phyloP scores from a whole-genome alignment of 371 early-diverging fungal genomes.

The Mortierella sp. region DNA sequence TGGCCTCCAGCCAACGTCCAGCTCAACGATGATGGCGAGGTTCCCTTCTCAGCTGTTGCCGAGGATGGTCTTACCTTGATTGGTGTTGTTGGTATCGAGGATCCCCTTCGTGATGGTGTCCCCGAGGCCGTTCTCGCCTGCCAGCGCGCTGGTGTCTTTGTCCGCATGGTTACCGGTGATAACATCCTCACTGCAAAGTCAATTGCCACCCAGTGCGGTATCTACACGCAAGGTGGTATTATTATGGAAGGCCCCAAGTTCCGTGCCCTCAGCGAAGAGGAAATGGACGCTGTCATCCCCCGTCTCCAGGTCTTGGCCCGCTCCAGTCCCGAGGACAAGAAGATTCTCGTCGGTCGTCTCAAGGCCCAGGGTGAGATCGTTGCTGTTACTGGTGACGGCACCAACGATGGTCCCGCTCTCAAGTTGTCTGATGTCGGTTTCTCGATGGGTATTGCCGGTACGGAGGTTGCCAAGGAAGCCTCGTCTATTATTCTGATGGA shows the following conservation, averaged over 20 bases:
- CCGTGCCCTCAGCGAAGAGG: conserved; percentile 65
- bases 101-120: conserved; percentile 81
- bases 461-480: conserved; percentile 88
- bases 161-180: conserved; percentile 92
- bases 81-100: conserved; percentile 81
- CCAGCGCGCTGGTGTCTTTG: conserved; percentile 82
- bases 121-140: conserved; percentile 75
- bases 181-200: conserved; percentile 80
- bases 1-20: conserved; percentile 64
- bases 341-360: conserved; percentile 74
- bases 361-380: conserved; percentile 77
- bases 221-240: conserved; percentile 69
- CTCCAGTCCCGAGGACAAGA: conserved; percentile 84
- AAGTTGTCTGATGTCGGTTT: conserved; percentile 88
- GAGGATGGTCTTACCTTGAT: conserved; percentile 65
- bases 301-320: conserved; percentile 80
- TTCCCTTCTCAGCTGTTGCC: conserved; percentile 65
- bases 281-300: conserved; percentile 70
- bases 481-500: conserved; percentile 85
- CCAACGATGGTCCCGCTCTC: conserved; percentile 84
- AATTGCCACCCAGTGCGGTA: conserved; percentile 80
- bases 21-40: conserved; percentile 64
- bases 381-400: conserved; percentile 90
- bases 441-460: conserved; percentile 87
- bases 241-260: conserved; percentile 81